Base-by-base conservation (phyloP, 2,329 filamentous ascomycete genomes). In the Parastagonospora avenae region DNA sequence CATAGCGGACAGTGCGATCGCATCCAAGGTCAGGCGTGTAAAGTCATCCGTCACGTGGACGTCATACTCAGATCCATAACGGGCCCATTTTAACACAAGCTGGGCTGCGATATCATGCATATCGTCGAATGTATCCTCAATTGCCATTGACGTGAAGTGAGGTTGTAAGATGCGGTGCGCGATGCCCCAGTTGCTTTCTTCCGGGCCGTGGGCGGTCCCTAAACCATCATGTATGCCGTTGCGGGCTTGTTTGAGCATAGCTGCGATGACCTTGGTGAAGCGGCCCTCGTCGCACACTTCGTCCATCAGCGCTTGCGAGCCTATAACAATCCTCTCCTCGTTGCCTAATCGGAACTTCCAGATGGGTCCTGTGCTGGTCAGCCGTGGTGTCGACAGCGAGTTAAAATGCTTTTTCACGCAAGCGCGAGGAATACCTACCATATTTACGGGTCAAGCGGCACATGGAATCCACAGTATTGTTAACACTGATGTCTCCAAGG, bases 81-180 rank as follows among this genome's bases (percentile, higher is more conserved):
- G 80, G n/a, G 86, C 86, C 81, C 86, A 86, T 68, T 90, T 90
- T 72, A 89, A 78, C 8, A 82, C 80, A 42, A 90, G 72, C 64
- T 90, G 87, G 0, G 79, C 78, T 4, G 85, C 82, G 52, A 90
- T 84, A 58, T 90, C 87, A 38, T 71, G 66, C 69, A 71, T 72
- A 60, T 75, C 74, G 53, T 82, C 79, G 54, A 87, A 90, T 87
- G 90, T 90, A 48, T 73, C 76, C 31, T 83, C 80, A 60, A 91
- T 90, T 1, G 82, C 79, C 16, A 90, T 70, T 0, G 88, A 88
- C 0, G 87, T 87, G 66, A 91, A 89, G 2, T 86, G 86, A 0
- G 88, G 87, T 62, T 88, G 81, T 46, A 91, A 74, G 12, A 86
- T 74, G 15, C 85, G 76, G 63, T 90, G 83, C 27, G 89, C 87